Evolutionary conservation across 129 eudicot species (phyloP).

Genomic region (Flaveria ramosissima): DNA sequence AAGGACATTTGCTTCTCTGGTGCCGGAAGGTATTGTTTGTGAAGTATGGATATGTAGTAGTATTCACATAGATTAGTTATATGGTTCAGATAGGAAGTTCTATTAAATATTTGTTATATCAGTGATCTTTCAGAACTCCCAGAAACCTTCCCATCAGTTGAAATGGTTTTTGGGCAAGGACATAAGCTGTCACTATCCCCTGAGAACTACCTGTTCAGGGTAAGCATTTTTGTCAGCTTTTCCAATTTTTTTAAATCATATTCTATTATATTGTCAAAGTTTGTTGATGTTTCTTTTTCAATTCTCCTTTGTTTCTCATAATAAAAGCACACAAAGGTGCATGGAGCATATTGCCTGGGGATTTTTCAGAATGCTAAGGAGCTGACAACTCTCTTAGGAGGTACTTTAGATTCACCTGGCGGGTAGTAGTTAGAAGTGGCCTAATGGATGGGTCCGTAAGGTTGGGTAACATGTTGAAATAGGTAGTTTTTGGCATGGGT

Average conservation of each 20-base stretch:
- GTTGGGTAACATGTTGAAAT: not conserved
- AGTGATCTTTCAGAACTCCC: slow-evolving; percentile 73
- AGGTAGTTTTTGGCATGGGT: not conserved
- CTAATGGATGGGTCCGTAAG: not conserved
- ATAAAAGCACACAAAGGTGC: slow-evolving; percentile 78
- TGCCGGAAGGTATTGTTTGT: slow-evolving; percentile 71
- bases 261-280: not conserved
- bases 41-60: slow-evolving; percentile 13
- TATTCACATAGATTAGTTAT: slow-evolving; percentile 10
- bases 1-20: slow-evolving; percentile 94
- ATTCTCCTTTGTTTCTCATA: slow-evolving; percentile 19
- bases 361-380: slow-evolving; percentile 86
- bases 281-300: not conserved
- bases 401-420: slow-evolving; percentile 40
- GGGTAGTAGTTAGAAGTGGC: slow-evolving; percentile 3
- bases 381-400: slow-evolving; percentile 95
- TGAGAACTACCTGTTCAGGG: slow-evolving; percentile 94
- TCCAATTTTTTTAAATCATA: not conserved
- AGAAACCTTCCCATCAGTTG: slow-evolving; percentile 70
- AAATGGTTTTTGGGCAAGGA: slow-evolving; percentile 78
- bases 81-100: slow-evolving; percentile 20
- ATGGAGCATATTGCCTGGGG: slow-evolving; percentile 96
- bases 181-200: slow-evolving; percentile 79
- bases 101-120: slow-evolving; percentile 35
- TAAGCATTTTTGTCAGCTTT: slow-evolving; percentile 32